Evolutionary conservation across 2,329 filamentous ascomycete genomes (phyloP).

Genomic region (Botrytis cinerea): DNA sequence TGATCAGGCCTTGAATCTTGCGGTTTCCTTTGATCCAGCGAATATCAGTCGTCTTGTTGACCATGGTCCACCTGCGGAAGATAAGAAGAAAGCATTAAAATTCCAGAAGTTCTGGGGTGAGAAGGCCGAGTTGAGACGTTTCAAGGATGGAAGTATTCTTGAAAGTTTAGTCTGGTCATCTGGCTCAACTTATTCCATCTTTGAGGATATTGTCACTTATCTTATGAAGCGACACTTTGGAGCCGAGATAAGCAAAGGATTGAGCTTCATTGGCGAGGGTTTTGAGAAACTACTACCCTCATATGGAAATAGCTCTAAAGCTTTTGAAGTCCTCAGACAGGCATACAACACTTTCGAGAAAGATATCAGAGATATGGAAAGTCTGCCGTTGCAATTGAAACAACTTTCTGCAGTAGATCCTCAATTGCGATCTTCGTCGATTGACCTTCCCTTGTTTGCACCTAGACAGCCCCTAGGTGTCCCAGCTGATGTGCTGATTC

Average conservation of each 20-base stretch:
- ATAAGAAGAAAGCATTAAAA: constrained; percentile 75
- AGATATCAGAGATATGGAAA: constrained; percentile 74
- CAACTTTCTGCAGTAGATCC: constrained; percentile 75
- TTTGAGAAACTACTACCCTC: constrained; percentile 49
- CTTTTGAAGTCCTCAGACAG: constrained; percentile 69
- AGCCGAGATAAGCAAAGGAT: constrained; percentile 47
- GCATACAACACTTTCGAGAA: constrained; percentile 74
- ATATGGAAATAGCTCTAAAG: constrained; percentile 43
- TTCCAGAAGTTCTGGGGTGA: constrained; percentile 96
- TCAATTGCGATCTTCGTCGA: constrained; percentile 72
- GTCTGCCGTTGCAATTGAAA: constrained; percentile 82
- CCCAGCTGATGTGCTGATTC: constrained; percentile 78
- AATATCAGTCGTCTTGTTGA: constrained; percentile 79
- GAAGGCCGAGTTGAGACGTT: constrained; percentile 87
- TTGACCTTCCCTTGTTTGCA: constrained; percentile 53
- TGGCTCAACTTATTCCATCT: constrained; percentile 61
- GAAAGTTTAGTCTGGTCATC: constrained; percentile 89
- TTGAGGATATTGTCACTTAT: constrained; percentile 78
- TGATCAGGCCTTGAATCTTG: constrained; percentile 56
- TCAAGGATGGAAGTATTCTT: constrained; percentile 91
- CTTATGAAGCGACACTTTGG: constrained; percentile 70
- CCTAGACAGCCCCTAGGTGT: constrained; percentile 45
- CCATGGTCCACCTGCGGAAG: constrained; percentile 82
- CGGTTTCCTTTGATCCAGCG: constrained; percentile 70
- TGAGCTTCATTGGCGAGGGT: constrained; percentile 49